A percentile compares a stretch with the other conserved stretches of the same genome.
Conservation (phyloP, 257 asterid species). For the Primulina huaijiensis region DNA sequence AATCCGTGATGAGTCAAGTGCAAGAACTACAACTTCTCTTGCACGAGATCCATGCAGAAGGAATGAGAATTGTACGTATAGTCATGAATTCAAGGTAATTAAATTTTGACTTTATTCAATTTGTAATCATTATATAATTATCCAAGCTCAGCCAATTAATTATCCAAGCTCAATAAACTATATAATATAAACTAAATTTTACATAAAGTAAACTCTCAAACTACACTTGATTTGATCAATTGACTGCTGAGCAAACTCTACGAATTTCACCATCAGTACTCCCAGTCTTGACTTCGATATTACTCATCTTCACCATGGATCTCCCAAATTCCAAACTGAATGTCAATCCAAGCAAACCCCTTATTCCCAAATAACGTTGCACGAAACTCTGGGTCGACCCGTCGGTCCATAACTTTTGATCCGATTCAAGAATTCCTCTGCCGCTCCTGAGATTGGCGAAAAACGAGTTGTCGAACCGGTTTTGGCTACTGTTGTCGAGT, state of each 20-base stretch:
- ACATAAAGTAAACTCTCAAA: too few relatives aligned
- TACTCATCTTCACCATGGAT: conserved; percentile 92
- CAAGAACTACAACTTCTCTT: too few relatives aligned
- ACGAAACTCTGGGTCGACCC: conserved; percentile 46
- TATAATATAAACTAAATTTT: too few relatives aligned
- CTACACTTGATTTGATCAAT: conserved; percentile 21
- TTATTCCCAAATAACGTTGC: conserved; percentile 58
- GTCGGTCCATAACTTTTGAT: conserved; percentile 67
- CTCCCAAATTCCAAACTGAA: conserved; percentile 54
- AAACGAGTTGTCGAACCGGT: conserved; percentile 52
- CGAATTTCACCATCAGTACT: conserved; percentile 63
- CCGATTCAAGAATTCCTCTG: conserved; percentile 71
- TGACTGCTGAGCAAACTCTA: conserved; percentile 64
- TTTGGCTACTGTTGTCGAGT: conserved; percentile 67
- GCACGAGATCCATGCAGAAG: too few relatives aligned
- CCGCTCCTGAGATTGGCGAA: conserved; percentile 61
- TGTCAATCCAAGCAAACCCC: conserved; percentile 62
- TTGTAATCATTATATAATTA: too few relatives aligned
- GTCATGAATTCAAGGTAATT: too few relatives aligned
- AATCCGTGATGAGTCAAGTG: too few relatives aligned
- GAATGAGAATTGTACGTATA: too few relatives aligned
- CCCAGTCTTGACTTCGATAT: conserved; percentile 63
- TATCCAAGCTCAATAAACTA: not conserved
- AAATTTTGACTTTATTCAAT: not conserved
- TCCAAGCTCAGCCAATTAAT: not conserved